These are phyloP conservation scores for Afroboletus lepidellus DNA, from an alignment of 1,284 basidiomycete species.

Conservation along the genomic window DNA sequence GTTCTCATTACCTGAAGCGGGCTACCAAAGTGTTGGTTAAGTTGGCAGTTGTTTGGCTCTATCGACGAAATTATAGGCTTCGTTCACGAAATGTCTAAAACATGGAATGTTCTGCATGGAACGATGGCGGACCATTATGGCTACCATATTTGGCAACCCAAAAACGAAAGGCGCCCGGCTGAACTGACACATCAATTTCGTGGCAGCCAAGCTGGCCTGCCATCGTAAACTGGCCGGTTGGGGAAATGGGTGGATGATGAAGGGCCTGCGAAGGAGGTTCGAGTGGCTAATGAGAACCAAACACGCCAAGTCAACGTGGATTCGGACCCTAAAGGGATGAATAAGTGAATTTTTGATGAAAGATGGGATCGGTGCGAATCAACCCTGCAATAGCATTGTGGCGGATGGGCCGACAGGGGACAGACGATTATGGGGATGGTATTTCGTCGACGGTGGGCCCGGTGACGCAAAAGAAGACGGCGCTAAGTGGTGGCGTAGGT, in stretches of 20 bases:
- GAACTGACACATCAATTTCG: neutral
- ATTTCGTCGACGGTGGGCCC: neutral
- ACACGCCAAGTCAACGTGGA: slow-evolving; percentile 22
- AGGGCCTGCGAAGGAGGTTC: neutral
- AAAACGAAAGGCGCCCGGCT: neutral
- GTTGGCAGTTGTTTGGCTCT: slow-evolving; percentile 22
- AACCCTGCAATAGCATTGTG: neutral
- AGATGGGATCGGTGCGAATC: slow-evolving; percentile 8
- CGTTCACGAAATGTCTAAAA: slow-evolving; percentile 1
- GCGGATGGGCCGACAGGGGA: neutral
- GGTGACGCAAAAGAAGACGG: slow-evolving; percentile 3
- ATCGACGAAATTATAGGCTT: slow-evolving; percentile 22
- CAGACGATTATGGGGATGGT: neutral
- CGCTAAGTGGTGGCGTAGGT: neutral
- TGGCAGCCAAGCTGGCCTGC: neutral
- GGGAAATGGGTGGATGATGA: neutral
- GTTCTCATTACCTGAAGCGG: neutral
- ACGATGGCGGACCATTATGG: slow-evolving; percentile 18
- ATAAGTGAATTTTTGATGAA: neutral
- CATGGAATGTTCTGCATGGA: slow-evolving; percentile 30
- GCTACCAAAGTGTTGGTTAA: slow-evolving; percentile 9
- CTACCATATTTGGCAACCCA: slow-evolving; percentile 14
- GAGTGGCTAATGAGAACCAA: slow-evolving; percentile 6
- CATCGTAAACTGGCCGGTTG: neutral
- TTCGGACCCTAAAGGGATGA: slow-evolving; percentile 4